Percentiles rank a stretch among this genome's conserved stretches.
Evolutionary conservation across 2,329 filamentous ascomycete species (phyloP).

Genomic region (Aspergillus calidoustus): DNA sequence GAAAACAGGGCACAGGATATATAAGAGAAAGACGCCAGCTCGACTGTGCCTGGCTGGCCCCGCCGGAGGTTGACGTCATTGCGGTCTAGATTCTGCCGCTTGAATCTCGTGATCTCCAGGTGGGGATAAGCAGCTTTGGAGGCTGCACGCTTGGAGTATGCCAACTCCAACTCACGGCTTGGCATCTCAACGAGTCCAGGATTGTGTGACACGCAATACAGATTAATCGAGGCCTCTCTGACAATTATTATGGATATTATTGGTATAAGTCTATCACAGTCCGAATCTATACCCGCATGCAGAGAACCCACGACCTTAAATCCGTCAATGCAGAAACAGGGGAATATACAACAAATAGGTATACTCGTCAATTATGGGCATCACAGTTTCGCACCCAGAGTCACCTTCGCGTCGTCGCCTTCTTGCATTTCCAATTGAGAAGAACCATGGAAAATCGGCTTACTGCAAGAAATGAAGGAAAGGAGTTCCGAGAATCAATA

Average conservation of each 20-base stretch:
- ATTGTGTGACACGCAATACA: neutral
- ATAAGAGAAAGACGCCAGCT: conserved; percentile 3
- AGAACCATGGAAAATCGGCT: conserved; percentile 21
- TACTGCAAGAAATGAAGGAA: conserved; percentile 25
- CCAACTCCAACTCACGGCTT: neutral
- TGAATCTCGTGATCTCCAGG: too few relatives aligned
- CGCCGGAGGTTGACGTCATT: neutral
- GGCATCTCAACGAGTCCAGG: neutral
- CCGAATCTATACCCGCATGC: conserved; percentile 24
- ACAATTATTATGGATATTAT: neutral
- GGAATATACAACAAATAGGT: conserved; percentile 11
- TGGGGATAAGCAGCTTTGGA: too few relatives aligned
- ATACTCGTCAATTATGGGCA: conserved; percentile 5
- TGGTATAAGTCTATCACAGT: conserved; percentile 13
- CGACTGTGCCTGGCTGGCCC: neutral
- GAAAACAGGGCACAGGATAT: neutral
- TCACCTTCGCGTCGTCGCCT: conserved; percentile 18
- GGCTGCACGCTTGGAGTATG: too few relatives aligned
- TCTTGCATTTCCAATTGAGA: conserved; percentile 16
- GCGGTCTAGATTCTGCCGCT: too few relatives aligned
- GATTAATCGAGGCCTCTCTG: neutral
- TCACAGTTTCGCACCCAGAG: conserved; percentile 26
- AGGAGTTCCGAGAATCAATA: conserved; percentile 25
- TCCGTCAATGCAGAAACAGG: conserved; percentile 14
- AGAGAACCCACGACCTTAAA: conserved; percentile 17